Percentiles rank a stretch among this genome's conserved stretches.
Conservation (phyloP, 2,329 filamentous ascomycete genomes). For the Colletotrichum chlorophyti region DNA sequence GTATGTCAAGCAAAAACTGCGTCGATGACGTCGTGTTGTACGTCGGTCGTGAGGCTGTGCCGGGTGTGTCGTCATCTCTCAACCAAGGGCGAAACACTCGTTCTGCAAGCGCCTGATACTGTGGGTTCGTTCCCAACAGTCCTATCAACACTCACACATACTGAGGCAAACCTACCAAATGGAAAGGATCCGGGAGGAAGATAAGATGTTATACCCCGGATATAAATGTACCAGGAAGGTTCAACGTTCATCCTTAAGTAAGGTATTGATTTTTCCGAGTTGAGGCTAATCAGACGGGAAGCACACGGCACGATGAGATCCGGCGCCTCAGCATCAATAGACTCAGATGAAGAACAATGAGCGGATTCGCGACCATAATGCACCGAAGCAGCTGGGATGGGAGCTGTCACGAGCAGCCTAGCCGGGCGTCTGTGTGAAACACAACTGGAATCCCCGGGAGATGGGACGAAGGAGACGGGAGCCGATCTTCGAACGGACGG, state of each 20-base stretch:
- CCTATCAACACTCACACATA: neutral
- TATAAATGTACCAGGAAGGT: no score
- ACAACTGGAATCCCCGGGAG: neutral
- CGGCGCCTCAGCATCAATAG: neutral
- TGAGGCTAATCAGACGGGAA: conserved; percentile 9
- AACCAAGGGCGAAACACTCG: neutral
- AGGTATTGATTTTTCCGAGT: neutral
- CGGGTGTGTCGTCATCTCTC: neutral
- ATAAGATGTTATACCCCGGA: no score
- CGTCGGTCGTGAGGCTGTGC: neutral
- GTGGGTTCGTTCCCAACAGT: neutral
- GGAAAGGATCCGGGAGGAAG: neutral
- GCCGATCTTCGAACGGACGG: neutral
- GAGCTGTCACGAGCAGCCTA: neutral
- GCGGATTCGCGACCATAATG: neutral
- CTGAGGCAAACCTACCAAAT: neutral
- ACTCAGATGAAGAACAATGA: neutral
- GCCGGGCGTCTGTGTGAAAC: conserved; percentile 7
- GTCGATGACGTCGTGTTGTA: neutral
- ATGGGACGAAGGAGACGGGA: conserved; percentile 19
- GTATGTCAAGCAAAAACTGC: neutral
- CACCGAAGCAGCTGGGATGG: neutral
- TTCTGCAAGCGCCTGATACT: neutral
- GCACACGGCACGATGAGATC: neutral
- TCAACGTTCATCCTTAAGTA: neutral